Evolutionary conservation across 805 yeast species (phyloP), one percentile per base, ranked within the genome.

Genomic region (Kluyveromyces lactis): DNA sequence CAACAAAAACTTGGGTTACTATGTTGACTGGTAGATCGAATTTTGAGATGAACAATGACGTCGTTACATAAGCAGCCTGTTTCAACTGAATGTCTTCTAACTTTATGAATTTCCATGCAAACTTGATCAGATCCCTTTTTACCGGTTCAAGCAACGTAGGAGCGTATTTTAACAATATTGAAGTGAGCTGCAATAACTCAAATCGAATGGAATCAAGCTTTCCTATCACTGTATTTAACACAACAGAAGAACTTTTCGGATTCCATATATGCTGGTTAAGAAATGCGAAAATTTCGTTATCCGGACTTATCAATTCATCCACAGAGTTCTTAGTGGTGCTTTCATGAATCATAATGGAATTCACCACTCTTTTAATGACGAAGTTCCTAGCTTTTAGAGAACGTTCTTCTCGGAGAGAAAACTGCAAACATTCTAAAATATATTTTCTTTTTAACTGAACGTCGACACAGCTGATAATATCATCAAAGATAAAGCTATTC

Each of bases 71-170:
- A 0, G 97, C 97, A 3, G 92, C 85, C 50, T 89, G 95, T 55
- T 92, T 92, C 18, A 95, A 77, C 37, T 87, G 74, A 38, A 79
- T 73, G 55, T 92, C 99, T 46, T 89, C 97, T 24, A 89, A 65
- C 49, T 86, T 86, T 53, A 92, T 81, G 52, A 80, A 84, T 49
- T 85, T 84, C 99, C 99, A 92, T 50, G 87, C 83, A 63, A 87
- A 92, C 58, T 86, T 86, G 58, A 92, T 86, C 31, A 92, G 77
- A 50, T 87, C 95, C 54, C 86, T 90, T 31, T 84, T 70, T 48
- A 74, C 70, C 12, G 76, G 81, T 6, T 72, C 64, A 18, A 86
- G 69, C 9, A 69, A 60, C 0, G 64, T 58, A 0, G 95, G 78
- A 1, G 84, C 79, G 61, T 77, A 74, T 52, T 79, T 79, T 18